These are phyloP conservation scores for Vitellaria paradoxa DNA, from an alignment of 179 eudicot genomes.

Conservation along the genomic window DNA sequence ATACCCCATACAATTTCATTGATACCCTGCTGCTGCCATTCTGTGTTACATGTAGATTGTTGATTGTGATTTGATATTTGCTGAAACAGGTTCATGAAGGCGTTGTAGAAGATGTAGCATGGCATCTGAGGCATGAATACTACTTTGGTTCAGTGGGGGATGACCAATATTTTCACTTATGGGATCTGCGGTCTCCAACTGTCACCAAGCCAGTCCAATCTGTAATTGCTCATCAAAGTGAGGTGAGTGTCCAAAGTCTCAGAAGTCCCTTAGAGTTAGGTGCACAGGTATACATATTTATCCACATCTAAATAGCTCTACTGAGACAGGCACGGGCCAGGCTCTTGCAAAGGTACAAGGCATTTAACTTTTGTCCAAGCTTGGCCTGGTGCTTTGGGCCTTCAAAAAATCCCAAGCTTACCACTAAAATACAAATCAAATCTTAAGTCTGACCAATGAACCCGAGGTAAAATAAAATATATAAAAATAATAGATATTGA, in stretches of 20 bases:
- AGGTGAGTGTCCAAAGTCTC: conserved; percentile 39
- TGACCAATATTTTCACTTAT: conserved; percentile 80
- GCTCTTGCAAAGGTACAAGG: no score
- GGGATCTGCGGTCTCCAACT: conserved; percentile 80
- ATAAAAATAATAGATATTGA: no score
- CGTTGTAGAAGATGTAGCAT: conserved; percentile 94
- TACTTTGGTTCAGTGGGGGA: conserved; percentile 95
- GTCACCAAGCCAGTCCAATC: conserved; percentile 78
- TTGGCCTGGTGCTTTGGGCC: no score
- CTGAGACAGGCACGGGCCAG: neutral
- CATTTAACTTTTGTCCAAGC: no score
- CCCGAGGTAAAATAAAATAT: no score
- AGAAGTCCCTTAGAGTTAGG: neutral
- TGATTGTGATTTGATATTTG: neutral
- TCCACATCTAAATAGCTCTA: neutral
- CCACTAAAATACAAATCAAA: no score
- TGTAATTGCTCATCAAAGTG: conserved; percentile 90
- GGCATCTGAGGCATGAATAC: conserved; percentile 92
- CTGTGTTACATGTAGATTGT: neutral
- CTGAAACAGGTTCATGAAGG: conserved; percentile 73
- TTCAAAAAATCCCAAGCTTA: no score
- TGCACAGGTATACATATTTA: no score
- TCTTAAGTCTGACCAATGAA: no score
- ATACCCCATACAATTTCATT: neutral
- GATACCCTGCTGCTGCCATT: neutral